Evolutionary conservation across 2,329 filamentous ascomycete genomes (phyloP), one percentile per base, ranked within the genome.

Genomic region (Paraphoma chrysanthemicola): DNA sequence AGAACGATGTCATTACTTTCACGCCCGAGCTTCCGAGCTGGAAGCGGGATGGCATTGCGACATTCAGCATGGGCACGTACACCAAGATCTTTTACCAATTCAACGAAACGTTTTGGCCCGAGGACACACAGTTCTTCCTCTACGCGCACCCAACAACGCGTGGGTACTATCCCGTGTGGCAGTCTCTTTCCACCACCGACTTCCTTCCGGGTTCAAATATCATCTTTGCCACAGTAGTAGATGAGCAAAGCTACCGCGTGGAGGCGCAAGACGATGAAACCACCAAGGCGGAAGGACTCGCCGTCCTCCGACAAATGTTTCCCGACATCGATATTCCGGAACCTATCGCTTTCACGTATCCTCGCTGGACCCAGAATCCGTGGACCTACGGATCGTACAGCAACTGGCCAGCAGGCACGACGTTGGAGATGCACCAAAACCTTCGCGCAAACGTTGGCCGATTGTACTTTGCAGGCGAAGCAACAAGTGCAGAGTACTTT

Each of bases 61-160:
- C 83, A 38, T 90, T 90, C 70, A 79, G 81, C 58, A 90, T 91
- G 85, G 88, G 85, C 6, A 90, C 87, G 0, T 91, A 90, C 75
- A 91, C 88, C 49, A 91, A 91, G 70, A 85, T 91, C 58, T 91
- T 91, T 75, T 77, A 89, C 57, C 88, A 90, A 59, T 91, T 90
- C 74, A 78, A 87, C 57, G 79, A 87, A 52, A 84, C 86, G 0
- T 91, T 91, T 73, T 91, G 88, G 89, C 81, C 83, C 63, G 67
- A 75, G 0, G 75, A 81, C 41, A 83, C 80, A 0, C 81, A 86
- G 53, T 86, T 80, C 63, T 79, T 83, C 60, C 76, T 85, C n/a
- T 85, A 85, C 59, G 82, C 83, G 0, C 77, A 80, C 39, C 81
- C 82, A 0, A 70, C 71, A 4, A 73, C 69, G 4, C 79, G 83